Conservation (phyloP, 805 yeast species). For the Candida chauliodis region DNA sequence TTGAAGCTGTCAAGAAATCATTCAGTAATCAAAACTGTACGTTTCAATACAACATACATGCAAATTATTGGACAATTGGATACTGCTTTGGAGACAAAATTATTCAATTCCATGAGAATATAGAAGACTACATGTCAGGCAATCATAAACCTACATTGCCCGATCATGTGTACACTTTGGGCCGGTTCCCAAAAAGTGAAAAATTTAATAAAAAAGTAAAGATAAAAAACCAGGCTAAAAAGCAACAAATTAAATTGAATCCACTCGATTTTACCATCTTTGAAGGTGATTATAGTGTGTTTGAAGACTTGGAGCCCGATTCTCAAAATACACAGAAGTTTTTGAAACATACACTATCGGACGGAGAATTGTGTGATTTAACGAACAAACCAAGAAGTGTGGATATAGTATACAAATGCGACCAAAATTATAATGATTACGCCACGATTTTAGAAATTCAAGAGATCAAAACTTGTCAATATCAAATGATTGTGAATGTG, state of each 20-base stretch:
- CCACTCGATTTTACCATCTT: conserved; percentile 25
- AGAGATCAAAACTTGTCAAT: conserved; percentile 58
- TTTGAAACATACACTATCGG: conserved; percentile 32
- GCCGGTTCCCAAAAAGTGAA: conserved; percentile 28
- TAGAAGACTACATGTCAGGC: conserved; percentile 19
- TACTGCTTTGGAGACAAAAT: conserved; percentile 48
- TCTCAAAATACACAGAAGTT: conserved; percentile 22
- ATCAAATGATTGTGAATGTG: conserved; percentile 47
- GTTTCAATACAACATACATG: conserved; percentile 21
- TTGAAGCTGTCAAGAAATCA: conserved; percentile 13
- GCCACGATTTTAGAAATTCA: conserved; percentile 35
- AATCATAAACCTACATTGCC: conserved; percentile 32
- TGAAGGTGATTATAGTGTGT: conserved; percentile 24
- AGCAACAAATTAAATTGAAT: conserved; percentile 14
- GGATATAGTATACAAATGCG: conserved; percentile 58
- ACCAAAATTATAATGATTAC: conserved; percentile 21
- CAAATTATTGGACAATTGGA: conserved; percentile 55
- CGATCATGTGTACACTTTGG: conserved; percentile 30
- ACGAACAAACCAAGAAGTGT: conserved; percentile 50
- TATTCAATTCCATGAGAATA: conserved; percentile 45
- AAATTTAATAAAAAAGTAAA: conserved; percentile 9
- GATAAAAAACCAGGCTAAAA: conserved; percentile 20
- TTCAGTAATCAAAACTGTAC: conserved; percentile 21
- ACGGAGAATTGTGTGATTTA: conserved; percentile 60
- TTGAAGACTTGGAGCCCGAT: conserved; percentile 14